Evolutionary conservation across 2,329 filamentous ascomycete species (phyloP), one percentile per base, ranked within the genome.

Genomic region (Ustulina deusta): DNA sequence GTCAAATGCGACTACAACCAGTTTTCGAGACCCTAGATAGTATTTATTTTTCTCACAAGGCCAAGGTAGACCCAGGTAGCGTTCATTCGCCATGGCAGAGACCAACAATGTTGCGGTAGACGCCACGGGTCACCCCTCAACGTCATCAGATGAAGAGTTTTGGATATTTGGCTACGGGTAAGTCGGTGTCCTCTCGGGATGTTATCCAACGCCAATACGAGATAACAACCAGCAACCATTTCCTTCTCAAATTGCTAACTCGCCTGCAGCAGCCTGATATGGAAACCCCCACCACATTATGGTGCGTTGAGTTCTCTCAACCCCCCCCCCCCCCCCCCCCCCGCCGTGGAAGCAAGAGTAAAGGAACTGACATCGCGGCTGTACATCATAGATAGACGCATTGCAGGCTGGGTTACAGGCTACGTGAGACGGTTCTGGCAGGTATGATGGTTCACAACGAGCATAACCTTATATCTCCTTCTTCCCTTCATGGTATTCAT

Each of bases 161-260:
- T 99, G 96, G 96, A 85, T 99, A 52, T 98, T 97, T 80, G 96
- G 96, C 69, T 99, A 98, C 78, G 96, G 95, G 95, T 97, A 84
- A 72, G 85, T 82, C n/a, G 17, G 27, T n/a, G 9, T 29, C 25
- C 29, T 32, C n/a, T 63, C 17, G 6, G 22, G n/a, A 40, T 63
- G 3, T 56, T 66, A 67, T 73, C 69, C 17, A 46, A 60, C 22
- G 20, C 29, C n/a, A 20, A 20, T 55, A 32, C 54, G 20, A 22
- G 27, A 25, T 22, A 27, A 51, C 20, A 38, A 49, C 13, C 27
- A 38, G n/a, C n/a, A 40, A 9, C 34, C 11, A 42, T 46, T 44
- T 17, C n/a, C 10, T 38, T n/a, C 10, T 44, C 32, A 36, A 17
- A 42, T 34, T 29, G 11, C 62, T 66, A 42, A 57, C 42, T 36